phyloP scores from a whole-genome alignment of 2,329 filamentous ascomycete species.

The Cytospora piceae region DNA sequence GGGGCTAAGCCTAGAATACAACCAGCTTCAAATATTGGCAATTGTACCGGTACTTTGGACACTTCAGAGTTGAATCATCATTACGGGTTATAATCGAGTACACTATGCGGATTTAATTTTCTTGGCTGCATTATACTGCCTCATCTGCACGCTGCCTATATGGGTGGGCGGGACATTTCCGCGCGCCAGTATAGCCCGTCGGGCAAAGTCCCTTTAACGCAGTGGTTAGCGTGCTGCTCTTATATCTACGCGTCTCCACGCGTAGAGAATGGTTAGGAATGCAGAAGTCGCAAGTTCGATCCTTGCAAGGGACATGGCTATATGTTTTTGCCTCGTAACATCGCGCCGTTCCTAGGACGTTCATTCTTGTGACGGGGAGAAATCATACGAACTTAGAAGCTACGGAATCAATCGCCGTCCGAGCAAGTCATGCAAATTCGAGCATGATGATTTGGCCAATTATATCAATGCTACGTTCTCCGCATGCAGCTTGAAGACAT shows the following conservation, averaged over 20 bases:
- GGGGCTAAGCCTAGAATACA: background rate
- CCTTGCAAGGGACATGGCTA: conserved; percentile 2
- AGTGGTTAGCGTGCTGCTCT: conserved; percentile 4
- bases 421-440: background rate
- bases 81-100: background rate
- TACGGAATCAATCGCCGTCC: background rate
- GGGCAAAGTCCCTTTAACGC: background rate
- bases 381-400: no score
- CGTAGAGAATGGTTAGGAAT: conserved; percentile 1
- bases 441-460: background rate
- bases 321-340: background rate
- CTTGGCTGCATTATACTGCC: background rate
- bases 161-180: background rate
- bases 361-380: background rate
- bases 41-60: background rate
- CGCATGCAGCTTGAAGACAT: no score
- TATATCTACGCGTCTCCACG: background rate
- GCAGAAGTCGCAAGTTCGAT: conserved; percentile 5
- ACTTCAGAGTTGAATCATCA: background rate
- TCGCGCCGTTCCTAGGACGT: background rate
- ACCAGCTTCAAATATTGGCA: background rate
- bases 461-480: background rate
- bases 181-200: background rate
- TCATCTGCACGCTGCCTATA: background rate
- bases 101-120: background rate